Evolutionary conservation across 2,329 filamentous ascomycete species (phyloP), one percentile per base, ranked within the genome.

Genomic region (Xylaria sp.): DNA sequence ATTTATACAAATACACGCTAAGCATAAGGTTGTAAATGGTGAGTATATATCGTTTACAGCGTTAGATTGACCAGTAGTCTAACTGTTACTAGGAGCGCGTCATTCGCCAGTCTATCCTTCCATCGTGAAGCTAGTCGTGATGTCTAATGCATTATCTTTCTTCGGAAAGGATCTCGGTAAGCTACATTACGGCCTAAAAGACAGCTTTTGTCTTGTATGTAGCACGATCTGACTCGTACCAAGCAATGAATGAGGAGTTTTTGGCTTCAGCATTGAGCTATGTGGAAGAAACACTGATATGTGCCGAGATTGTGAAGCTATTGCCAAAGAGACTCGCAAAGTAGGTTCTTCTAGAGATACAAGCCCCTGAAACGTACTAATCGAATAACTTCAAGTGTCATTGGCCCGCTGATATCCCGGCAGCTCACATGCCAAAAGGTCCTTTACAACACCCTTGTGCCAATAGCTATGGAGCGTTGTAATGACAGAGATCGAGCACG

Each of bases 201-300:
- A n/a, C 13, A 12, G 28, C 13, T 52, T 2, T 13, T 2, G 2
- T 6, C 9, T 48, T n/a, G n/a, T n/a, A n/a, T n/a, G n/a, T n/a
- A n/a, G n/a, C n/a, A n/a, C n/a, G n/a, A n/a, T n/a, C n/a, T n/a
- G n/a, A n/a, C n/a, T n/a, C n/a, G n/a, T n/a, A n/a, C n/a, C 1
- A n/a, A 52, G 58, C 12, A 23, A 52, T 8, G 10, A 59, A 59
- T 10, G 50, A 60, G 5, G 2, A 52, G 2, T 68, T 68, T 32
- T 48, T 68, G 25, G 15, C 75, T 73, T 71, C 73, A 1, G 75
- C 66, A 6, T 32, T 69, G 0, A n/a, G 48, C 0, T 78, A 75
- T 52, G 70, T 76, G n/a, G 75, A 77, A 41, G 67, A 78, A 55
- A 75, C 71, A 0, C n/a, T 79, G 1, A 54, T 77, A 1, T 55